phyloP scores from a whole-genome alignment of 495 filamentous ascomycete genomes.

The Aspergillus sparsus region DNA sequence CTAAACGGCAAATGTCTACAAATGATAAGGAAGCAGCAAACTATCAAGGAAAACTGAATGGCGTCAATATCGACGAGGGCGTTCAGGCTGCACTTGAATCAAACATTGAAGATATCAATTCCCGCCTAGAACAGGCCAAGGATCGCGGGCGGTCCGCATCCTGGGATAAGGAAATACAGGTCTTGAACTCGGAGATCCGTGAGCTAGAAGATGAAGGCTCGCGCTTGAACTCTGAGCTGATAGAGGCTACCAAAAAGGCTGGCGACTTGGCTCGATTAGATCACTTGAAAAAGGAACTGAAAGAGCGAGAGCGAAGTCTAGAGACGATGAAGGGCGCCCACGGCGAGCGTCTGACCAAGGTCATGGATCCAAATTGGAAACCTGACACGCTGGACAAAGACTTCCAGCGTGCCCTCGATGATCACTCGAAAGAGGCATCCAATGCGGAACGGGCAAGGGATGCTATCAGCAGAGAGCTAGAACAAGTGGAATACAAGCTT shows the following conservation, averaged over 20 bases:
- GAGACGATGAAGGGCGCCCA: conserved; percentile 77
- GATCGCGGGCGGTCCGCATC: conserved; percentile 58
- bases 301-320: conserved; percentile 67
- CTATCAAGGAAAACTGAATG: conserved; percentile 65
- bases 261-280: conserved; percentile 77
- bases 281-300: conserved; percentile 72
- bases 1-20: conserved; percentile 64
- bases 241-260: conserved; percentile 76
- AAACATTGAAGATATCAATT: conserved; percentile 67
- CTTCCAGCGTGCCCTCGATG: conserved; percentile 65
- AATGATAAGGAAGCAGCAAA: conserved; percentile 66
- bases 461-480: conserved; percentile 66
- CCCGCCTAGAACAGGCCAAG: conserved; percentile 61
- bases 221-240: conserved; percentile 70
- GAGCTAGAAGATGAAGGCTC: conserved; percentile 67
- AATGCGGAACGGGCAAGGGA: conserved; percentile 71
- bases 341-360: conserved; percentile 61
- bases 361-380: conserved; percentile 67
- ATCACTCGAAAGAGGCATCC: conserved; percentile 51
- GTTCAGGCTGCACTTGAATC: conserved; percentile 71
- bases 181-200: conserved; percentile 61
- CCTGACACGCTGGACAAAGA: conserved; percentile 67
- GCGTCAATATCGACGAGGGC: conserved; percentile 80
- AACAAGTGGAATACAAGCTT: conserved; percentile 78
- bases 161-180: conserved; percentile 68